A percentile compares a stretch with the other conserved stretches of the same genome.
Conservation (phyloP, 768 basidiomycete species). For the Trametes coccinea region DNA sequence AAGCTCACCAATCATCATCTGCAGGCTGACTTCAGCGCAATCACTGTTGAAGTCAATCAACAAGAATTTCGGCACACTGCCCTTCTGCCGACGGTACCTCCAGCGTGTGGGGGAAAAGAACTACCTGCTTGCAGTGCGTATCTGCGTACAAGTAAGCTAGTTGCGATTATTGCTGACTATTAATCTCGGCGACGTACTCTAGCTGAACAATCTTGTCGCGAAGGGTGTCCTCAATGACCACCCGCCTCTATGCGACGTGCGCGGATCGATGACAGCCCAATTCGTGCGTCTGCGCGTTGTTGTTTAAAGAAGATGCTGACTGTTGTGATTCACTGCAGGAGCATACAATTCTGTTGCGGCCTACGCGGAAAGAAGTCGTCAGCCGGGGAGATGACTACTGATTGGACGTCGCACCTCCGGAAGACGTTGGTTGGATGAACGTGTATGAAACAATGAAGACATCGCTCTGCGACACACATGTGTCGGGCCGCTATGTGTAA, state of each 20-base stretch:
- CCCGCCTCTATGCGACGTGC: constrained; percentile 86
- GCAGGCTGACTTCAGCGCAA: constrained; percentile 81
- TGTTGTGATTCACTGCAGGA: constrained; percentile 48
- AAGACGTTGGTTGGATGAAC: no score
- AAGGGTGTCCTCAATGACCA: constrained; percentile 91
- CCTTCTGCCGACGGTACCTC: constrained; percentile 94
- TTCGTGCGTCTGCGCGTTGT: constrained; percentile 52
- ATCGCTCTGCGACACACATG: no score
- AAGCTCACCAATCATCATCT: background rate
- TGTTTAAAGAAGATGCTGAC: background rate
- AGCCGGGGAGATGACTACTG: constrained; percentile 84
- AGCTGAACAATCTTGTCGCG: constrained; percentile 88
- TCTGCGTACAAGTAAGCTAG: background rate
- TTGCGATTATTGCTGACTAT: no score
- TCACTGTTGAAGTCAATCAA: constrained; percentile 85
- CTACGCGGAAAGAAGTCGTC: constrained; percentile 85
- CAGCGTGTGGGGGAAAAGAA: constrained; percentile 91
- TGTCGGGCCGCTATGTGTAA: no score
- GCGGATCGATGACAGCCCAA: constrained; percentile 92
- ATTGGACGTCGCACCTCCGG: background rate
- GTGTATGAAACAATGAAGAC: no score
- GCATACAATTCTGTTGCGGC: constrained; percentile 82
- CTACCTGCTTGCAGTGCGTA: constrained; percentile 82
- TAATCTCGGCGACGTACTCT: no score
- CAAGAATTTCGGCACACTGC: constrained; percentile 91